Percentiles rank a stretch among this genome's conserved stretches.
phyloP scores from a whole-genome alignment of 495 filamentous ascomycete genomes.

The Pyrenula aspistea region DNA sequence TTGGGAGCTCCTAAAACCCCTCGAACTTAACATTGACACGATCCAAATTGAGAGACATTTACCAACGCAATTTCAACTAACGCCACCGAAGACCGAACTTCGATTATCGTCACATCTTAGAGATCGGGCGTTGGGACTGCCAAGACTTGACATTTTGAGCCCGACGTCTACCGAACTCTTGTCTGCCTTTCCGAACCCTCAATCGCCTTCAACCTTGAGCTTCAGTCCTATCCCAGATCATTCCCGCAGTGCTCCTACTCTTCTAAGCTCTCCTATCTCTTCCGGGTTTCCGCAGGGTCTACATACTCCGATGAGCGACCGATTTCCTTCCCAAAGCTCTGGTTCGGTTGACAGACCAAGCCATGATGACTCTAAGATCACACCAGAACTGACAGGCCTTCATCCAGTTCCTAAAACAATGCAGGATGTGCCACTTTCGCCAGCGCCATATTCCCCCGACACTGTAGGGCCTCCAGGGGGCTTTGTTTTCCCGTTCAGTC shows the following conservation, averaged over 20 bases:
- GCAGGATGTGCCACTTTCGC: neutral
- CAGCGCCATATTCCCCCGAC: neutral
- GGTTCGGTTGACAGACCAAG: neutral
- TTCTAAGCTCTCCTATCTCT: neutral
- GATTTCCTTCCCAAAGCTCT: neutral
- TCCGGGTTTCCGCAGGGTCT: neutral
- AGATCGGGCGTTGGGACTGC: slow-evolving; percentile 2
- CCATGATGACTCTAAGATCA: neutral
- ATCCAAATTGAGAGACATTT: slow-evolving; percentile 23
- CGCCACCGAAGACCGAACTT: slow-evolving; percentile 14
- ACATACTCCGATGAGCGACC: neutral
- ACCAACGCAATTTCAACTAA: slow-evolving; percentile 17
- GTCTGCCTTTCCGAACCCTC: neutral
- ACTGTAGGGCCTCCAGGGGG: neutral
- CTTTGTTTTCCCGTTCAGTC: neutral
- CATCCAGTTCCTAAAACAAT: neutral
- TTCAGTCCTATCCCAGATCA: neutral
- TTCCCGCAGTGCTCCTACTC: neutral
- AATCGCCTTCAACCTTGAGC: neutral
- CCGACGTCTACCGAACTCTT: neutral
- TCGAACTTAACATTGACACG: slow-evolving; percentile 19
- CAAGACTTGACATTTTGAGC: neutral
- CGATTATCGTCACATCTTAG: slow-evolving; percentile 6
- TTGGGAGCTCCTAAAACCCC: slow-evolving; percentile 19
- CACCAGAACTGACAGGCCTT: neutral